These are phyloP conservation scores for Ceratocystis cubensis DNA, from an alignment of 2,329 filamentous ascomycete species.

Conservation along the genomic window DNA sequence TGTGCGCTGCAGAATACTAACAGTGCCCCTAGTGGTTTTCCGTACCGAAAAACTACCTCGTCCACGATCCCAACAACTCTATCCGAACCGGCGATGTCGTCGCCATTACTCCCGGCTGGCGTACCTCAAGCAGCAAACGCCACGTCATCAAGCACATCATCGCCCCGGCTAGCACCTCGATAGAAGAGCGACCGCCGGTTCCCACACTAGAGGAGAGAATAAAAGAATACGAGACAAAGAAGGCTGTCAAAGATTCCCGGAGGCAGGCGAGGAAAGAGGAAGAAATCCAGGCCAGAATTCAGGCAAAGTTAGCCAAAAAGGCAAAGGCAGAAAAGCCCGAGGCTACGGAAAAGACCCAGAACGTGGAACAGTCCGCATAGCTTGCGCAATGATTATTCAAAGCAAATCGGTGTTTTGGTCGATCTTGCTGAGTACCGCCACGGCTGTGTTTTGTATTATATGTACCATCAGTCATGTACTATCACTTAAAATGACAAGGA, in stretches of 20 bases:
- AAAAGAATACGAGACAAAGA: constrained; percentile 41
- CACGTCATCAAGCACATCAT: constrained; percentile 67
- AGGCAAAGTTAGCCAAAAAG: constrained; percentile 16
- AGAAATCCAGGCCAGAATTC: constrained; percentile 21
- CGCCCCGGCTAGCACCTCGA: constrained; percentile 51
- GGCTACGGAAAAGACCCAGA: neutral
- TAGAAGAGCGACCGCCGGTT: constrained; percentile 52
- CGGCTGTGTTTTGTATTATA: constrained; percentile 17
- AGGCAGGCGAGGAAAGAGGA: constrained; percentile 30
- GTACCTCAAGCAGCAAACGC: constrained; percentile 52
- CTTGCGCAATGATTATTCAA: neutral
- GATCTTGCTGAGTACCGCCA: neutral
- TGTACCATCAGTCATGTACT: constrained; percentile 18
- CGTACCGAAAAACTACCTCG: constrained; percentile 51
- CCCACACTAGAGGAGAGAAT: constrained; percentile 51
- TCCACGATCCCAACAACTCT: constrained; percentile 66
- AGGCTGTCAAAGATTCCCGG: constrained; percentile 44
- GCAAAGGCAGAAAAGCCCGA: neutral
- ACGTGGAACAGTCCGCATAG: neutral
- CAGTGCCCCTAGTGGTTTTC: constrained; percentile 39
- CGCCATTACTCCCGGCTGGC: constrained; percentile 53
- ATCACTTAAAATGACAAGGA: constrained; percentile 1
- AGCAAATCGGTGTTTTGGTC: neutral
- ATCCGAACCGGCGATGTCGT: constrained; percentile 64
- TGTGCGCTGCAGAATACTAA: neutral